Evolutionary conservation across 768 basidiomycete species (phyloP).

Genomic region (Pleurotus salmoneostramineus): DNA sequence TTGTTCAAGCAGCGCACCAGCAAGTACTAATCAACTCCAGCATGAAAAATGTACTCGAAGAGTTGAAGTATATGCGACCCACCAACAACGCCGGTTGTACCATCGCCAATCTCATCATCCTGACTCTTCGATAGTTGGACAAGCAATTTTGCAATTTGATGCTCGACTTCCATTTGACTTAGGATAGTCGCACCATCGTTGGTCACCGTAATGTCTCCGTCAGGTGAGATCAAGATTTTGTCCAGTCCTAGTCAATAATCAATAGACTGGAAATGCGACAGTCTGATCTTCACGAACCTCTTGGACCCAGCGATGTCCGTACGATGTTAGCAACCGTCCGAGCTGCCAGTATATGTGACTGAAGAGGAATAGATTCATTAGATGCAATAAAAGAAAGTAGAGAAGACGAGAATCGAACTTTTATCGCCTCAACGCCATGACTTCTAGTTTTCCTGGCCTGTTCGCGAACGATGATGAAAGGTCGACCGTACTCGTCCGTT

Average conservation of each 20-base stretch:
- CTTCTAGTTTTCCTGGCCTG: constrained; percentile 89
- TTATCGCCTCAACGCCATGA: constrained; percentile 94
- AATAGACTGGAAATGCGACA: constrained; percentile 2
- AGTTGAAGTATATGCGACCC: constrained; percentile 27
- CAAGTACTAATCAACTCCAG: constrained; percentile 62
- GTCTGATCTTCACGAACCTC: constrained; percentile 50
- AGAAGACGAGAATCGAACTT: constrained; percentile 43
- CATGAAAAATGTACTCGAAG: constrained; percentile 4
- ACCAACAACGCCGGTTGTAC: constrained; percentile 99
- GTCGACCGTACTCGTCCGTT: constrained; percentile 92
- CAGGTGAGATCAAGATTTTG: constrained; percentile 92
- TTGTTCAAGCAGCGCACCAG: constrained; percentile 95
- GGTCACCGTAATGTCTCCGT: constrained; percentile 98
- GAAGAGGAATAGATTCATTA: constrained; percentile 4
- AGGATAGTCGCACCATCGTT: constrained; percentile 99
- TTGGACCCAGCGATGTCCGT: constrained; percentile 90
- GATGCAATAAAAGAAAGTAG: constrained; percentile 3
- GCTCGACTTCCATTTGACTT: constrained; percentile 98
- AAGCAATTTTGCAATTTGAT: constrained; percentile 97
- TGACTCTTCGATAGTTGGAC: constrained; percentile 97
- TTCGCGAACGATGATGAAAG: constrained; percentile 96
- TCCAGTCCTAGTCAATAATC: constrained; percentile 63
- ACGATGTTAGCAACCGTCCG: constrained; percentile 92
- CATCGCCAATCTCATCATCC: constrained; percentile 99
- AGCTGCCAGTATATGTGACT: constrained; percentile 96